Evolutionary conservation across 208 protist genomes (phyloP).

Genomic region (Crithidia acanthocephali): DNA sequence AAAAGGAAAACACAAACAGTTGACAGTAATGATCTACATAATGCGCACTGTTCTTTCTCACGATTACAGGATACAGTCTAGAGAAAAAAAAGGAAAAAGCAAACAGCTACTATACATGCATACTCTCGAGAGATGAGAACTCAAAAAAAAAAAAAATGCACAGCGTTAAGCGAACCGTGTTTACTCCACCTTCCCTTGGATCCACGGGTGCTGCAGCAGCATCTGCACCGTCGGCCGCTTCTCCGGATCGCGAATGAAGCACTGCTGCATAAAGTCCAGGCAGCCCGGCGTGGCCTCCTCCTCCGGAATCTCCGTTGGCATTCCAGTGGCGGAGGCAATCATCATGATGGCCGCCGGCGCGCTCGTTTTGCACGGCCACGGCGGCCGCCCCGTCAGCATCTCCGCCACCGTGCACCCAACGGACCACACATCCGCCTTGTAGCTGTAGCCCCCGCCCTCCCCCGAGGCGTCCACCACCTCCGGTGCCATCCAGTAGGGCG

Average conservation of each 20-base stretch:
- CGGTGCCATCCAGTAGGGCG: slow-evolving; percentile 95
- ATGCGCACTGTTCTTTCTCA: too few species aligned
- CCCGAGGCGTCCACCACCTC: slow-evolving; percentile 84
- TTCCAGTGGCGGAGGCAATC: slow-evolving; percentile 78
- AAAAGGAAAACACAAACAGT: slow-evolving; percentile 7
- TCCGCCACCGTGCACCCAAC: slow-evolving; percentile 93
- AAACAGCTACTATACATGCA: too few species aligned
- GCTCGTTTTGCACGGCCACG: slow-evolving; percentile 84
- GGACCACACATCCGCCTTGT: slow-evolving; percentile 95
- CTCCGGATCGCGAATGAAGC: slow-evolving; percentile 78
- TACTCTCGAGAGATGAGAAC: too few species aligned
- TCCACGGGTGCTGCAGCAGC: slow-evolving; percentile 89
- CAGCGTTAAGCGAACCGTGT: neutral
- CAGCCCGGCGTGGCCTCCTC: slow-evolving; percentile 80
- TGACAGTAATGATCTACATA: too few species aligned
- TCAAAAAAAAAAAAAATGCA: slow-evolving; percentile 4
- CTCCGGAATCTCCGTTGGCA: slow-evolving; percentile 85
- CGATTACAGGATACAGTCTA: too few species aligned
- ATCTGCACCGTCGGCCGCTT: slow-evolving; percentile 86
- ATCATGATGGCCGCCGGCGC: slow-evolving; percentile 89
- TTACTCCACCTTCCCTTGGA: slow-evolving; percentile 70
- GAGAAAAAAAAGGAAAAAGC: too few species aligned
- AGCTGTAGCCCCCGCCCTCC: slow-evolving; percentile 73
- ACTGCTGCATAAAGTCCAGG: slow-evolving; percentile 84
- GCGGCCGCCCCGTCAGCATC: slow-evolving; percentile 93